These are phyloP conservation scores for Cynara cardunculus DNA, from an alignment of 129 eudicot species.

Conservation along the genomic window DNA sequence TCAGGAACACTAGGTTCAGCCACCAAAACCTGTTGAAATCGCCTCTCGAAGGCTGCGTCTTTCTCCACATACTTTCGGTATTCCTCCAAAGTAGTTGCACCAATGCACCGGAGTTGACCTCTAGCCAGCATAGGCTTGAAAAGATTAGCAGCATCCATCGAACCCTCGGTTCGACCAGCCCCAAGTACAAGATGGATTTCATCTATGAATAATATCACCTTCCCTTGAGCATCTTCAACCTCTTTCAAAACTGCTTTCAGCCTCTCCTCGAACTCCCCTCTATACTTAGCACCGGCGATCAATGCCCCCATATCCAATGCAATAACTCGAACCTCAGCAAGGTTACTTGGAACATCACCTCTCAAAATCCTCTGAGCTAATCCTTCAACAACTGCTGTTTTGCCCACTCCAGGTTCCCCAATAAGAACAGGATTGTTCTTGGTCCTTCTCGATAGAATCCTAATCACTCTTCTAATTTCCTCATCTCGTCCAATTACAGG, in stretches of 20 bases:
- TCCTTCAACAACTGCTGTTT: conserved; percentile 97
- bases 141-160: conserved; percentile 95
- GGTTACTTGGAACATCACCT: conserved; percentile 92
- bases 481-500: conserved; percentile 99
- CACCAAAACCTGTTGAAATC: conserved; percentile 94
- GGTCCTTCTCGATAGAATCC: conserved; percentile 80
- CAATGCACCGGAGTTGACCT: conserved; percentile 90
- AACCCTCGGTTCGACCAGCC: conserved; percentile 89
- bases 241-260: conserved; percentile 86
- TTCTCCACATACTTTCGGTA: conserved; percentile 91
- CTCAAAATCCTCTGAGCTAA: conserved; percentile 84
- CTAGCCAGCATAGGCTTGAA: conserved; percentile 98
- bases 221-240: conserved; percentile 95
- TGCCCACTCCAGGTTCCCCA: conserved; percentile 98
- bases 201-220: conserved; percentile 84
- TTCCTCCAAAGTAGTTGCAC: conserved; percentile 92
- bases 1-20: conserved; percentile 91
- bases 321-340: conserved; percentile 72
- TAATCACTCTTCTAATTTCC: conserved; percentile 76
- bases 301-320: conserved; percentile 95
- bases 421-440: conserved; percentile 93
- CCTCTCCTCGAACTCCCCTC: conserved; percentile 96
- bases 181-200: conserved; percentile 90
- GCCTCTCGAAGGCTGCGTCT: conserved; percentile 96
- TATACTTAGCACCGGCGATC: conserved; percentile 85